A percentile compares a stretch with the other conserved stretches of the same genome.
Conservation (phyloP, 257 asterid genomes). For the Solanum neorickii region DNA sequence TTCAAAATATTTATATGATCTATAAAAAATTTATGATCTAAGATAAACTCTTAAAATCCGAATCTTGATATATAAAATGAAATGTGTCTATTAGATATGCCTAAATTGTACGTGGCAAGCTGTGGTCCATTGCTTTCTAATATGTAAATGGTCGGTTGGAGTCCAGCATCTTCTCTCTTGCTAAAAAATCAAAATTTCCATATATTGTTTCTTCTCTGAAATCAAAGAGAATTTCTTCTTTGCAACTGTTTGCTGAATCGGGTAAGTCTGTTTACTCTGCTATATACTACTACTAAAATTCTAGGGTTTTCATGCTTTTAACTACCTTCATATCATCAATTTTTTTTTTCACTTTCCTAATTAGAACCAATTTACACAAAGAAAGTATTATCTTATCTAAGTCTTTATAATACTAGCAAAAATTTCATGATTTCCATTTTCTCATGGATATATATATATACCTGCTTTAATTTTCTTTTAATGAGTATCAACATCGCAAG, state of each 20-base stretch:
- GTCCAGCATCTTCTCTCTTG: slow-evolving; percentile 38
- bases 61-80: accelerated
- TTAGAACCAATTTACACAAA: not conserved
- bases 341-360: not conserved
- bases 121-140: slow-evolving; percentile 39
- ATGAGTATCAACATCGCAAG: not conserved
- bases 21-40: no score
- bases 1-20: no score
- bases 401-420: not conserved
- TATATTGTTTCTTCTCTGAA: slow-evolving; percentile 21
- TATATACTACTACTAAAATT: not conserved
- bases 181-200: slow-evolving; percentile 7
- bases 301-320: not conserved
- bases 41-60: no score
- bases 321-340: not conserved
- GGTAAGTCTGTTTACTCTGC: not conserved
- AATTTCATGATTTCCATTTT: not conserved
- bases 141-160: slow-evolving; percentile 34
- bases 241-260: not conserved
- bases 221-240: slow-evolving; percentile 17
- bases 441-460: not conserved
- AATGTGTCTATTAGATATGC: slow-evolving; percentile 3
- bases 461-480: not conserved
- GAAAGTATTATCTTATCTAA: not conserved
- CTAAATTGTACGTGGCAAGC: slow-evolving; percentile 41